Evolutionary conservation across 139 green algal species (phyloP), one percentile per base, ranked within the genome.

Genomic region (Picochlorum sp.): DNA sequence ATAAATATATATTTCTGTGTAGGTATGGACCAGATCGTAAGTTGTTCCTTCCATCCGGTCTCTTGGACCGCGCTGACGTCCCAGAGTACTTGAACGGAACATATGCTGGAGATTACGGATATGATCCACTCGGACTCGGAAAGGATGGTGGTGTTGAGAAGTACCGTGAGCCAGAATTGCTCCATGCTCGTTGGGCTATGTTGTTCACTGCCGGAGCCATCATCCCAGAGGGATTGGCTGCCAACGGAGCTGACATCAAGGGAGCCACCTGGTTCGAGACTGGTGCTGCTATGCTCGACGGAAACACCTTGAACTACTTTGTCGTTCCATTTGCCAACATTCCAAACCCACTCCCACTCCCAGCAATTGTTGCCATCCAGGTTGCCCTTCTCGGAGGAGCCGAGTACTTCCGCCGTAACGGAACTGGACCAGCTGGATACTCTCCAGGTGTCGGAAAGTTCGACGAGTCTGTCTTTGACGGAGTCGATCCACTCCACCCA

Each of bases 171-270:
- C 88, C 91, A 67, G 92, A 98, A 85, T 78, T 98, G 52, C 69
- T 96, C 69, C 92, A 98, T 69, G 90, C 84, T 11, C 87, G 92
- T 54, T 98, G 92, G 92, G 92, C 92, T 56, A 98, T 98, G 92
- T 89, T 98, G 94, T 92, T 85, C 47, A 89, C 88, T 34, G 87
- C 91, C 46, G 92, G 92, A 56, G 93, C 90, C 77, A 84, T 97
- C 86, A 94, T 97, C 74, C 92, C 92, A 9, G 92, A 98, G 80
- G 89, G 87, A 64, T 85, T 98, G 45, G 74, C 87, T 74, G 86
- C 88, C 73, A 95, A 93, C 74, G 88, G 85, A 61, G 88, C 88
- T 20, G 67, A 84, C 75, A 87, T 98, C 72, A 75, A 83, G 56
- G 92, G 87, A 49, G 87, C 80, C 24, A 88, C 80, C 61, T 98